A percentile compares a stretch with the other conserved stretches of the same genome.
phyloP scores from a whole-genome alignment of 495 filamentous ascomycete genomes.

The Aspergillus taichungensis region DNA sequence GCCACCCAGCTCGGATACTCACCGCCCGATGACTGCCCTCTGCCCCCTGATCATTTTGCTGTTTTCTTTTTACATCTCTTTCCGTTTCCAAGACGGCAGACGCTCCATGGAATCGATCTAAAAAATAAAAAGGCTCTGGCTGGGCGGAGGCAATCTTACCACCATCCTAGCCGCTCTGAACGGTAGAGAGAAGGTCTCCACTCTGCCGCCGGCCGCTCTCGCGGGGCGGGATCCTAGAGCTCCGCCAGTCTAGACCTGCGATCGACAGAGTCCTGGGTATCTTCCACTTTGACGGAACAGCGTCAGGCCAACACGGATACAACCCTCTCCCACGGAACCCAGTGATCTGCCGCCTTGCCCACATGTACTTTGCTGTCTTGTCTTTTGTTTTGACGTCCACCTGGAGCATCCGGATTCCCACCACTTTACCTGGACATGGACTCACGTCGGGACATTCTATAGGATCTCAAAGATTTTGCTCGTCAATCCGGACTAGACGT shows the following conservation, averaged over 20 bases:
- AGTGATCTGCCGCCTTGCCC: no score
- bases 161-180: no score
- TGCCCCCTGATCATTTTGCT: conserved; percentile 7
- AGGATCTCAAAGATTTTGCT: conserved; percentile 99
- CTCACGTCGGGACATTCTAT: conserved; percentile 31
- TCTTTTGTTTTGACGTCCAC: conserved; percentile 5
- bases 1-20: conserved; percentile 11
- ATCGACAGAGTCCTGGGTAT: background rate
- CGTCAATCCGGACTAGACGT: conserved; percentile 94
- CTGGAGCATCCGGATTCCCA: conserved; percentile 19
- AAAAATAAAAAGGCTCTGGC: no score
- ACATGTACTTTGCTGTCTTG: background rate
- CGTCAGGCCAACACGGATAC: conserved; percentile 3
- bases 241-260: conserved; percentile 7
- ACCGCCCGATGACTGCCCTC: conserved; percentile 28
- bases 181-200: no score
- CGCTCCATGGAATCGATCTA: conserved; percentile 16
- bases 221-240: no score
- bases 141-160: no score
- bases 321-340: background rate
- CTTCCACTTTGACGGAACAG: conserved; percentile 3
- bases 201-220: no score
- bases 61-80: conserved; percentile 23
- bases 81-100: conserved; percentile 16
- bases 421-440: conserved; percentile 28